These are phyloP conservation scores for Cucurbita maxima DNA, from an alignment of 306 rosid genomes.

Conservation along the genomic window DNA sequence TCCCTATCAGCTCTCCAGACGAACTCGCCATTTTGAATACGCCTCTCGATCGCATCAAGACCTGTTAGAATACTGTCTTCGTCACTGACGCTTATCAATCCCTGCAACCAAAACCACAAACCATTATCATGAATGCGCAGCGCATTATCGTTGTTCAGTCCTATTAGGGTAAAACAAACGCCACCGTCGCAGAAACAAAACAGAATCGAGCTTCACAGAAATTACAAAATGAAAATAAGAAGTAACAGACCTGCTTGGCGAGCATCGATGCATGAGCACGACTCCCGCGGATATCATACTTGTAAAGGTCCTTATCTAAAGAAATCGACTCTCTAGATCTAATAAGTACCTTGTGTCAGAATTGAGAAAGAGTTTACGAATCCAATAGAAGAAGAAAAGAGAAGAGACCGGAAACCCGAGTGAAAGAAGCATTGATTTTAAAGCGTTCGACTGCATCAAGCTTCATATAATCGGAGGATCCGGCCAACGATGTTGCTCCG, in stretches of 20 bases:
- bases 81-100: conserved; percentile 50
- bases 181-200: background rate
- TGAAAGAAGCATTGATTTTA: too few species aligned
- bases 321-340: conserved; percentile 88
- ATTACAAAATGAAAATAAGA: background rate
- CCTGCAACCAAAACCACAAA: conserved; percentile 23
- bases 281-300: conserved; percentile 78
- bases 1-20: conserved; percentile 86
- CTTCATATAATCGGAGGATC: background rate
- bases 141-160: background rate
- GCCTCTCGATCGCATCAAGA: conserved; percentile 50
- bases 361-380: too few species aligned
- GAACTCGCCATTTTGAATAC: conserved; percentile 58
- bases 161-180: background rate
- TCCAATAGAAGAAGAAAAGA: too few species aligned
- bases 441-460: too few species aligned
- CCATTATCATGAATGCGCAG: background rate
- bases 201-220: background rate
- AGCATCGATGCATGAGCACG: conserved; percentile 92
- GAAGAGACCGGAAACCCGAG: too few species aligned
- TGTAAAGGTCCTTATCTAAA: conserved; percentile 62
- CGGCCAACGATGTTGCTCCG: background rate
- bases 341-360: too few species aligned
- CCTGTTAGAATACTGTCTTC: conserved; percentile 59
- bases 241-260: conserved; percentile 49